Evolutionary conservation across 495 filamentous ascomycete species (phyloP).

Genomic region (Sporormia fimetaria): DNA sequence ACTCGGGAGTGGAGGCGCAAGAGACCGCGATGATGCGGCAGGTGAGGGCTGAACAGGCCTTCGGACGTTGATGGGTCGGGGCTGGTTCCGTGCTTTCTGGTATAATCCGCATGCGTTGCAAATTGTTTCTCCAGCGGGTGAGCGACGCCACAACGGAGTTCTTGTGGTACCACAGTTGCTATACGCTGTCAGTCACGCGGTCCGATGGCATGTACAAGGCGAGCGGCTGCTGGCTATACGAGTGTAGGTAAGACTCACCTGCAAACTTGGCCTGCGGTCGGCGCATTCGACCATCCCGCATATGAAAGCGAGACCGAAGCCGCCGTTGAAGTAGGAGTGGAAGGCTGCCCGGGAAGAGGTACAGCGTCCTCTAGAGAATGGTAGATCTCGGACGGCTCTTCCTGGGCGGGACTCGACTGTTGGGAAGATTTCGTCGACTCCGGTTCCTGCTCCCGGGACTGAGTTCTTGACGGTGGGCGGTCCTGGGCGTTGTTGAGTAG

Average conservation of each 20-base stretch:
- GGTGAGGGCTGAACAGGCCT: too few relatives aligned
- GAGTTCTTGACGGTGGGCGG: background rate
- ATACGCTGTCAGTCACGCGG: too few relatives aligned
- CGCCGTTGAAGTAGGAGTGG: slow-evolving; percentile 4
- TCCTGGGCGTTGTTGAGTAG: slow-evolving; percentile 16
- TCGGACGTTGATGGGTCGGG: slow-evolving; percentile 78
- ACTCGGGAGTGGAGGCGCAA: slow-evolving; percentile 9
- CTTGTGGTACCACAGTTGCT: slow-evolving; percentile 93
- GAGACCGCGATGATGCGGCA: slow-evolving; percentile 25
- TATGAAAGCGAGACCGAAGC: slow-evolving; percentile 2
- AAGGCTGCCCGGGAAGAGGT: slow-evolving; percentile 5
- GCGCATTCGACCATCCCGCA: slow-evolving; percentile 12
- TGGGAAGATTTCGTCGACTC: background rate
- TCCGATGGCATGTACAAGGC: too few relatives aligned
- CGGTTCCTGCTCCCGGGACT: background rate
- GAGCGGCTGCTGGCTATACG: too few relatives aligned
- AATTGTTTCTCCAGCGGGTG: slow-evolving; percentile 83
- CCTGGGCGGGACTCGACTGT: too few relatives aligned
- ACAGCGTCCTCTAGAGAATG: slow-evolving; percentile 25
- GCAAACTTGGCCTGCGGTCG: slow-evolving; percentile 21
- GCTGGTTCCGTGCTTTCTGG: slow-evolving; percentile 80
- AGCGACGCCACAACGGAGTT: slow-evolving; percentile 90
- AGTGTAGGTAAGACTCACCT: slow-evolving; percentile 15
- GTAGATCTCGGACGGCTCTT: slow-evolving; percentile 19
- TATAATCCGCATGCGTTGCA: slow-evolving; percentile 98